A percentile compares a stretch with the other conserved stretches of the same genome.
phyloP scores from a whole-genome alignment of 1,139 yeast genomes.

The Saccharomyces pastorianus region DNA sequence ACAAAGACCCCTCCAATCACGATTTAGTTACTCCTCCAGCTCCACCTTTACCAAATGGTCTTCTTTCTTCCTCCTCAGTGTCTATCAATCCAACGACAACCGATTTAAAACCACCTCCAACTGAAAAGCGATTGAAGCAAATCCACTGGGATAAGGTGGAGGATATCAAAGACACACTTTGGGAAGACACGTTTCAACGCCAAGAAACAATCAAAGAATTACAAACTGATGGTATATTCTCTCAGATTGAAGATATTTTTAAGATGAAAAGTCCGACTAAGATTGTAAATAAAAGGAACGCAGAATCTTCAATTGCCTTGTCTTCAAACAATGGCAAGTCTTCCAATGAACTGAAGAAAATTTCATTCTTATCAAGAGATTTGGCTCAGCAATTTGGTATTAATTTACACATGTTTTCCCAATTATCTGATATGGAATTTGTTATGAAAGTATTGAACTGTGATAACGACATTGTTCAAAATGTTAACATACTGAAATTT shows the following conservation, averaged over 20 bases:
- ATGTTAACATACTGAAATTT: constrained; percentile 71
- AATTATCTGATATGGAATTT: constrained; percentile 52
- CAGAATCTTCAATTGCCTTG: constrained; percentile 7
- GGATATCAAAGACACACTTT: constrained; percentile 64
- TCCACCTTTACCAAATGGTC: constrained; percentile 6
- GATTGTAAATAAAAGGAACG: constrained; percentile 35
- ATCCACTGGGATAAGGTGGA: constrained; percentile 92
- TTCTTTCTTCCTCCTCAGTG: neutral
- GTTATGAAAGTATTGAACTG: constrained; percentile 62
- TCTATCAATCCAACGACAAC: neutral
- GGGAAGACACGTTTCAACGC: constrained; percentile 52
- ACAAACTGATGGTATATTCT: constrained; percentile 58
- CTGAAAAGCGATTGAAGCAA: constrained; percentile 69
- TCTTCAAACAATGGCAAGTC: neutral
- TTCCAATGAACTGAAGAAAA: no score
- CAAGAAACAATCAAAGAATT: constrained; percentile 47
- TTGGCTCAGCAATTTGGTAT: constrained; percentile 88
- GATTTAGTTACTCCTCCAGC: constrained; percentile 20
- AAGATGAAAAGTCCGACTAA: constrained; percentile 41
- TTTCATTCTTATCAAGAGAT: constrained; percentile 67
- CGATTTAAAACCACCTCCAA: constrained; percentile 28
- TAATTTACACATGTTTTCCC: constrained; percentile 73
- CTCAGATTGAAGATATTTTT: constrained; percentile 72
- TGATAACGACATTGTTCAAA: constrained; percentile 58
- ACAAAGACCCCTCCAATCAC: neutral